Conservation (phyloP, 2,329 filamentous ascomycete genomes). For the Fusarium sp. region DNA sequence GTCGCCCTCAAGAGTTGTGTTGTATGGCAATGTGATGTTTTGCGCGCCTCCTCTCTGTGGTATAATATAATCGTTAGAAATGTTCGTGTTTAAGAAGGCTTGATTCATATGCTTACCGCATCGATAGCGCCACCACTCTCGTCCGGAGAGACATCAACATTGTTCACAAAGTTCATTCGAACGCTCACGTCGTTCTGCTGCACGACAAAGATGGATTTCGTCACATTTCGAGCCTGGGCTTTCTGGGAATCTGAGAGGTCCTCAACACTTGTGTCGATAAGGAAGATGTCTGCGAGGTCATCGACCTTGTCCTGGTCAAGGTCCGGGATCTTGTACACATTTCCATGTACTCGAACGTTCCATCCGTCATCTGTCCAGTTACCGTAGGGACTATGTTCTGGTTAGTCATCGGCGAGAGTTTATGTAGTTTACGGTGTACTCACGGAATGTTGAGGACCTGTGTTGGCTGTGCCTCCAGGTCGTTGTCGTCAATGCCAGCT, state of each 20-base stretch:
- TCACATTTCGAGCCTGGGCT: constrained; percentile 77
- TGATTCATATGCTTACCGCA: constrained; percentile 48
- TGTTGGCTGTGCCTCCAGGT: constrained; percentile 70
- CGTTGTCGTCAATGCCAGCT: constrained; percentile 67
- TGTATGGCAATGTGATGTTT: constrained; percentile 70
- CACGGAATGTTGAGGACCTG: constrained; percentile 76
- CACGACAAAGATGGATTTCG: constrained; percentile 77
- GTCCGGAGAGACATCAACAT: constrained; percentile 61
- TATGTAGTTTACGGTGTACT: not conserved
- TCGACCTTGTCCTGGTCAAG: constrained; percentile 73
- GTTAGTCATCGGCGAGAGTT: not conserved
- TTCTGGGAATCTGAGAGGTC: constrained; percentile 69
- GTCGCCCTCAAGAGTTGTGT: constrained; percentile 75
- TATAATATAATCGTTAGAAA: constrained; percentile 7
- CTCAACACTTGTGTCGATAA: constrained; percentile 71
- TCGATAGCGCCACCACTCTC: constrained; percentile 64
- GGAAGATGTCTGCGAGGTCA: constrained; percentile 75
- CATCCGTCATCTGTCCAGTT: constrained; percentile 83
- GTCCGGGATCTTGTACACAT: constrained; percentile 83
- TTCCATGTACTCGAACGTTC: constrained; percentile 81
- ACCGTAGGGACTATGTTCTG: constrained; percentile 64
- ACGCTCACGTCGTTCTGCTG: constrained; percentile 75
- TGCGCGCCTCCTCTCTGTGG: constrained; percentile 66
- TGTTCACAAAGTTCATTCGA: constrained; percentile 66
- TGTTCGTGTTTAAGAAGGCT: too few species aligned